Evolutionary conservation across 2,329 filamentous ascomycete genomes (phyloP).

Genomic region (Furcasterigmium sp.): DNA sequence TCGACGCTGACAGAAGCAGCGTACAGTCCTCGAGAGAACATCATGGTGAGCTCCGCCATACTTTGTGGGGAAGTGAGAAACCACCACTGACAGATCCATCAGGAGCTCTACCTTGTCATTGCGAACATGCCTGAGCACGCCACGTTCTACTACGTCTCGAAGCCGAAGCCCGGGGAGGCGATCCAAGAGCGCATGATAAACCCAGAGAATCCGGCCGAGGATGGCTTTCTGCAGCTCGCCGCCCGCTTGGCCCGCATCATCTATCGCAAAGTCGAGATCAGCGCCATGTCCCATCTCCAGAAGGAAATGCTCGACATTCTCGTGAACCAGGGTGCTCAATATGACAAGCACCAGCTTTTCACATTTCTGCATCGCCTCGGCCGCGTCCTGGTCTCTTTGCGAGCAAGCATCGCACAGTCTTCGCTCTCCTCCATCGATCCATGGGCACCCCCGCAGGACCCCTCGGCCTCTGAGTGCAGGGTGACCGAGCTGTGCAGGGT

Average conservation of each 20-base stretch:
- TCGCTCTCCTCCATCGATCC: slow-evolving; percentile 14
- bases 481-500: slow-evolving; percentile 34
- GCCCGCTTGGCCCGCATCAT: slow-evolving; percentile 37
- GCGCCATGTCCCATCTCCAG: slow-evolving; percentile 36
- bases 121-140: slow-evolving; percentile 41
- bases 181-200: slow-evolving; percentile 29
- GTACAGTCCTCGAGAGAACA: slow-evolving; percentile 28
- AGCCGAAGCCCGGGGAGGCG: not conserved
- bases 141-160: slow-evolving; percentile 31
- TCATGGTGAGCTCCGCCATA: slow-evolving; percentile 25
- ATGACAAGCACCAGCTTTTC: slow-evolving; percentile 22
- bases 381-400: slow-evolving; percentile 27
- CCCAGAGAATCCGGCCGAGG: slow-evolving; percentile 23
- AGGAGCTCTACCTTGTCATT: slow-evolving; percentile 34
- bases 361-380: slow-evolving; percentile 7
- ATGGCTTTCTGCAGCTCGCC: slow-evolving; percentile 32
- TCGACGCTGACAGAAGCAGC: slow-evolving; percentile 30
- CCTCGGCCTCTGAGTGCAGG: slow-evolving; percentile 31
- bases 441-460: slow-evolving; percentile 22
- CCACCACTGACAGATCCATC: slow-evolving; percentile 1
- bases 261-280: slow-evolving; percentile 38
- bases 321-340: not conserved
- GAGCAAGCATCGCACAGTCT: slow-evolving; percentile 35
- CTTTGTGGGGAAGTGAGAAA: too few relatives aligned
- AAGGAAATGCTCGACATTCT: slow-evolving; percentile 14